These are phyloP conservation scores for Aspergillus transmontanensis DNA, from an alignment of 2,329 filamentous ascomycete species.

Conservation along the genomic window DNA sequence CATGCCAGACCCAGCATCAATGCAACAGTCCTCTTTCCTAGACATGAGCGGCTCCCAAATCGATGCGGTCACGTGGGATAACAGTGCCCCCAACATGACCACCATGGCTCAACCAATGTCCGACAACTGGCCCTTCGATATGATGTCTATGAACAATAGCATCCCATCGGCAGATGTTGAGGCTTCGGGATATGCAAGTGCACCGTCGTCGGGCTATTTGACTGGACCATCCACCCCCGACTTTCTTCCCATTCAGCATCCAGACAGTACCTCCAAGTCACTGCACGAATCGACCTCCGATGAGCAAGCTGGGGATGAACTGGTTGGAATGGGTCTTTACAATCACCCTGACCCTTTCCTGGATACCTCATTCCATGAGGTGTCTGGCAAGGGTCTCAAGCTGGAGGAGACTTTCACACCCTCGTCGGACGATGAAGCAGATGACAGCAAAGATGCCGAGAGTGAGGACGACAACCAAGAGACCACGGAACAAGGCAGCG, in stretches of 20 bases:
- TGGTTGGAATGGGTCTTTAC: constrained; percentile 82
- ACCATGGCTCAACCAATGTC: constrained; percentile 28
- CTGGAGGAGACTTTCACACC: constrained; percentile 75
- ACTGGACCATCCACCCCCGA: constrained; percentile 43
- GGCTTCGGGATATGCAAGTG: constrained; percentile 37
- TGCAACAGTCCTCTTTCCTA: constrained; percentile 26
- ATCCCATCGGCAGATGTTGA: constrained; percentile 34
- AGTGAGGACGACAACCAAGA: constrained; percentile 39
- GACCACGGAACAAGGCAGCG: constrained; percentile 5
- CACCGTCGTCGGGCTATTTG: constrained; percentile 37
- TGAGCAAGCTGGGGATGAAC: constrained; percentile 66
- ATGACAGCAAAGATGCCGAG: constrained; percentile 62
- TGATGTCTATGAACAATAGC: constrained; percentile 35
- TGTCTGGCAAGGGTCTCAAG: constrained; percentile 72
- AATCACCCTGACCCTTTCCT: constrained; percentile 65
- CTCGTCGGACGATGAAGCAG: constrained; percentile 60
- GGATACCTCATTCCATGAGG: constrained; percentile 61
- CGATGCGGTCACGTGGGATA: constrained; percentile 32
- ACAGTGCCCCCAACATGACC: constrained; percentile 18
- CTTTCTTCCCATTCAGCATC: constrained; percentile 40
- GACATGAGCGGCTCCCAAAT: constrained; percentile 29
- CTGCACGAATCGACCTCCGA: constrained; percentile 50
- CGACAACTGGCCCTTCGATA: constrained; percentile 36
- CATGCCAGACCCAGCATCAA: constrained; percentile 23
- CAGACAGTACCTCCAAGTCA: constrained; percentile 28